Evolutionary conservation across 1,139 yeast species (phyloP).

Genomic region (Debaryomycetaceae sp.): DNA sequence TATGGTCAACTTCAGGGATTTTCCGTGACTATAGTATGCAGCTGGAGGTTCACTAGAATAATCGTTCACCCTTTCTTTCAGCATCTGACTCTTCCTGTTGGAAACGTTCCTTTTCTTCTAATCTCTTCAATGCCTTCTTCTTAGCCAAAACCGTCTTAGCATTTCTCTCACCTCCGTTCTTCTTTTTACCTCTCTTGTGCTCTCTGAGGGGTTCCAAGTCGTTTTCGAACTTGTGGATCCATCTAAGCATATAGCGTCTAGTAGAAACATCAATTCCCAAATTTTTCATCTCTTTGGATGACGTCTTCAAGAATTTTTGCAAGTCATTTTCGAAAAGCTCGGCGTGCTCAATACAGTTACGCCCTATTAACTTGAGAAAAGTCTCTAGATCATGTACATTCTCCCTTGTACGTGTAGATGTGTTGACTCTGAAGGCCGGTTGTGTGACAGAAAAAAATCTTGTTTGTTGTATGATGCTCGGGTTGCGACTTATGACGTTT

Average conservation of each 20-base stretch:
- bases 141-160: slow-evolving; percentile 68
- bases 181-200: slow-evolving; percentile 67
- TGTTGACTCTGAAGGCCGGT: slow-evolving; percentile 26
- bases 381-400: slow-evolving; percentile 72
- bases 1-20: not conserved
- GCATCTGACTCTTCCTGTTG: slow-evolving; percentile 26
- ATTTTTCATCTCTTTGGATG: slow-evolving; percentile 60
- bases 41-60: slow-evolving; percentile 18
- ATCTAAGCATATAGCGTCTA: slow-evolving; percentile 61
- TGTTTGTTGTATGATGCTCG: not conserved
- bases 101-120: slow-evolving; percentile 35
- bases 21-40: no score
- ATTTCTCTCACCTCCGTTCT: slow-evolving; percentile 88
- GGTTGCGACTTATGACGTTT: not conserved
- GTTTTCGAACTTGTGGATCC: slow-evolving; percentile 49
- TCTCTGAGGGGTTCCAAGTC: slow-evolving; percentile 59
- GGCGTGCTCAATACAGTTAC: slow-evolving; percentile 62
- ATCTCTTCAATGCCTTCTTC: slow-evolving; percentile 58
- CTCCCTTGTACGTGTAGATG: slow-evolving; percentile 43
- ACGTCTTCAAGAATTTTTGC: slow-evolving; percentile 59
- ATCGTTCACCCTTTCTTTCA: slow-evolving; percentile 29
- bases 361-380: slow-evolving; percentile 73
- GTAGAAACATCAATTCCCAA: slow-evolving; percentile 76
- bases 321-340: slow-evolving; percentile 74
- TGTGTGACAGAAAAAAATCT: slow-evolving; percentile 12